Conservation (phyloP, 2,329 filamentous ascomycete species). For the Xylariaceae sp. region DNA sequence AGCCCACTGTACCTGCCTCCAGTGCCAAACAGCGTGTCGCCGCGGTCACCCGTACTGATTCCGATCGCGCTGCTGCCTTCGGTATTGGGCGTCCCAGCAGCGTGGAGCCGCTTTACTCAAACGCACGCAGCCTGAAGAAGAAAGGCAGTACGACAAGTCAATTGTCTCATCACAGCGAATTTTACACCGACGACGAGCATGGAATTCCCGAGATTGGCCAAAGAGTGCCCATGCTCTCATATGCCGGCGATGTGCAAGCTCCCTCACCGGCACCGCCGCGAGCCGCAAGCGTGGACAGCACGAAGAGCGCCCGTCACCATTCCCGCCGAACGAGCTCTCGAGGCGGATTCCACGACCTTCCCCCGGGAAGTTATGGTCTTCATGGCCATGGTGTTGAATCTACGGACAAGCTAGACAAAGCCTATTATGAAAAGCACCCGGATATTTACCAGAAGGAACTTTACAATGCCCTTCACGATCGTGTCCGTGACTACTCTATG, state of each 20-base stretch:
- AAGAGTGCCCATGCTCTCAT: slow-evolving; percentile 87
- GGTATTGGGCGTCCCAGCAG: slow-evolving; percentile 67
- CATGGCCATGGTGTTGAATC: slow-evolving; percentile 77
- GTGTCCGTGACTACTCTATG: slow-evolving; percentile 69
- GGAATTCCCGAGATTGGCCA: slow-evolving; percentile 90
- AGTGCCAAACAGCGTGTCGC: slow-evolving; percentile 81
- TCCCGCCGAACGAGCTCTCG: slow-evolving; percentile 66
- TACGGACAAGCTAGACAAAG: slow-evolving; percentile 78
- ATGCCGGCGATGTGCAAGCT: slow-evolving; percentile 92
- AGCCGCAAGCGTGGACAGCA: slow-evolving; percentile 34
- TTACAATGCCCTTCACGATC: slow-evolving; percentile 49
- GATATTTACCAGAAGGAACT: slow-evolving; percentile 72
- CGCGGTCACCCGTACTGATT: slow-evolving; percentile 84
- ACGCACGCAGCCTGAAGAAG: slow-evolving; percentile 51
- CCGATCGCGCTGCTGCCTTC: slow-evolving; percentile 75
- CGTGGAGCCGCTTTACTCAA: slow-evolving; percentile 45
- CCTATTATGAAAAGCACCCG: slow-evolving; percentile 90
- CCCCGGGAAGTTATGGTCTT: slow-evolving; percentile 86
- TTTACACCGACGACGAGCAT: slow-evolving; percentile 64
- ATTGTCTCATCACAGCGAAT: slow-evolving; percentile 43
- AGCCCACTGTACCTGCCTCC: slow-evolving; percentile 72
- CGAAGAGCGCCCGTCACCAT: slow-evolving; percentile 48
- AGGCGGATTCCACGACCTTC: slow-evolving; percentile 57
- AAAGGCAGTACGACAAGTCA: slow-evolving; percentile 53
- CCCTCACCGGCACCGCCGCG: slow-evolving; percentile 71